phyloP scores from a whole-genome alignment of 2,329 filamentous ascomycete genomes.

The Aspergillus tubingensis region DNA sequence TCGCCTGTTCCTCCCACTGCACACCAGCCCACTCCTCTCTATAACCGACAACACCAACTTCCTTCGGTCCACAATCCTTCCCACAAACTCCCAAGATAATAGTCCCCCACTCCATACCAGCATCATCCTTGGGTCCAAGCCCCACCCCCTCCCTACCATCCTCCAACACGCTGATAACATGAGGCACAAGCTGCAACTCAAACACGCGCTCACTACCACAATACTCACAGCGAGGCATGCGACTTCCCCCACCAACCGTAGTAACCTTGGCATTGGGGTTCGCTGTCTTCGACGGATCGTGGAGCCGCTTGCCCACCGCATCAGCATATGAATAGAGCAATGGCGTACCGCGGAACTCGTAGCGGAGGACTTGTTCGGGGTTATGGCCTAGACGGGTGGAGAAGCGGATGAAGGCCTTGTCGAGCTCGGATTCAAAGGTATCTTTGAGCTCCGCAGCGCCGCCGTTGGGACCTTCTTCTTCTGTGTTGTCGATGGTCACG shows the following conservation, averaged over 20 bases:
- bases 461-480: slow-evolving; percentile 34
- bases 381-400: slow-evolving; percentile 77
- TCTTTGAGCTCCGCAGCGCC: slow-evolving; percentile 59
- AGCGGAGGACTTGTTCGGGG: slow-evolving; percentile 78
- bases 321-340: slow-evolving; percentile 82
- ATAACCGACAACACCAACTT: slow-evolving; percentile 69
- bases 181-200: slow-evolving; percentile 88
- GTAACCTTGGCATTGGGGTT: slow-evolving; percentile 29
- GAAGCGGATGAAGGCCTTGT: slow-evolving; percentile 77
- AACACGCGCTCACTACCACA: slow-evolving; percentile 78
- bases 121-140: slow-evolving; percentile 58
- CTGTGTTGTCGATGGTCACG: slow-evolving; percentile 46
- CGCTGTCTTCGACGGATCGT: slow-evolving; percentile 23
- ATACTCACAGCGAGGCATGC: slow-evolving; percentile 73
- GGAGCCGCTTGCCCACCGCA: slow-evolving; percentile 67
- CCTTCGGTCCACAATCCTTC: slow-evolving; percentile 70
- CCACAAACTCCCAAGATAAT: slow-evolving; percentile 83
- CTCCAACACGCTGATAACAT: slow-evolving; percentile 87
- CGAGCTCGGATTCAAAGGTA: slow-evolving; percentile 73
- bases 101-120: slow-evolving; percentile 97
- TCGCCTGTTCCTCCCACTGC: slow-evolving; percentile 80
- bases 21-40: slow-evolving; percentile 97
- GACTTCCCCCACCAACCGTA: slow-evolving; percentile 28
- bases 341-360: slow-evolving; percentile 72
- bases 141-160: slow-evolving; percentile 64